Evolutionary conservation across 2,329 filamentous ascomycete genomes (phyloP).

Genomic region (Ustulina deusta): DNA sequence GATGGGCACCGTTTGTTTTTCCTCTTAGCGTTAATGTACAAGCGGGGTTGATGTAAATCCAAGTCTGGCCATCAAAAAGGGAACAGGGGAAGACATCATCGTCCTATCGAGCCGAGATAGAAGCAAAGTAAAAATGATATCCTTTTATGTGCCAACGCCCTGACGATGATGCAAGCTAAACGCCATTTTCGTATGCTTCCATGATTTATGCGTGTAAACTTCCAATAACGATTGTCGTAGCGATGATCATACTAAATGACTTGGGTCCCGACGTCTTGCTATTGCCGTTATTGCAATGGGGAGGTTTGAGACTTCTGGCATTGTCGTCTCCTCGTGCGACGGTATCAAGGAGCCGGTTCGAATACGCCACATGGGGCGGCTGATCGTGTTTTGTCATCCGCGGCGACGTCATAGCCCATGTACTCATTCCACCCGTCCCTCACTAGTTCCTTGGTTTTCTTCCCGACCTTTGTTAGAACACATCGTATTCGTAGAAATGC

Average conservation of each 20-base stretch:
- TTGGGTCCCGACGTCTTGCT: background rate
- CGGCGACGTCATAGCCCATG: slow-evolving; percentile 25
- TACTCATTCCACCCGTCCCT: slow-evolving; percentile 25
- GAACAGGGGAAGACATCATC: background rate
- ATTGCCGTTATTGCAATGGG: background rate
- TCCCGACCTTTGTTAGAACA: background rate
- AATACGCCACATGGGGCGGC: background rate
- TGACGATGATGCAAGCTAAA: slow-evolving; percentile 20
- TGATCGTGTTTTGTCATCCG: background rate
- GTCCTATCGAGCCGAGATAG: slow-evolving; percentile 12
- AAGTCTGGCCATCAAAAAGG: slow-evolving; percentile 9
- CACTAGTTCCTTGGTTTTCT: background rate
- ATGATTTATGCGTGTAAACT: slow-evolving; percentile 20
- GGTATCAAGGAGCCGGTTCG: background rate
- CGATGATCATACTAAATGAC: background rate
- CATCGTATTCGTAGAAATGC: slow-evolving; percentile 2
- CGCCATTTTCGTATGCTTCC: slow-evolving; percentile 30
- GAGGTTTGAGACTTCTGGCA: background rate
- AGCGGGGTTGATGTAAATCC: background rate
- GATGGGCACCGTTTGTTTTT: background rate
- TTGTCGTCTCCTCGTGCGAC: background rate
- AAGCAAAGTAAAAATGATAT: slow-evolving; percentile 21
- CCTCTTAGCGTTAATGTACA: slow-evolving; percentile 24
- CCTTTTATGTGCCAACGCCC: slow-evolving; percentile 19
- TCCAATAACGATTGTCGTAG: background rate